These are phyloP conservation scores for Daedalea quercina DNA, from an alignment of 768 basidiomycete genomes.

Conservation along the genomic window DNA sequence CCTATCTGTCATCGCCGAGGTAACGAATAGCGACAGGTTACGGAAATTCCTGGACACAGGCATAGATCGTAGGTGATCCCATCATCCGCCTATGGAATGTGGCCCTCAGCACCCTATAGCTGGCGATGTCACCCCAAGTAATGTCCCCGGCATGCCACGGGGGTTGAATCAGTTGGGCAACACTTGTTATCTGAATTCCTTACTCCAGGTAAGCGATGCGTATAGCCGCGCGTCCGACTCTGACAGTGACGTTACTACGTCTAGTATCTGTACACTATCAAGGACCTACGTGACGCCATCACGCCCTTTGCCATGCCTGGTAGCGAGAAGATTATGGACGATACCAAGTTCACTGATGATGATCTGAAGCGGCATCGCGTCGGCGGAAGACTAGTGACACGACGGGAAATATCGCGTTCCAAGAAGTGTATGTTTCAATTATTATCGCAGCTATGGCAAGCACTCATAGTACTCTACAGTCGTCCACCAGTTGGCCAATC, in stretches of 20 bases:
- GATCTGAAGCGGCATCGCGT: constrained; percentile 81
- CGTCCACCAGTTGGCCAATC: constrained; percentile 67
- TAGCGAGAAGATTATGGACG: constrained; percentile 47
- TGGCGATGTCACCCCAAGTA: constrained; percentile 51
- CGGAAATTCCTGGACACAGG: constrained; percentile 60
- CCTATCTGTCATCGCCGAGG: constrained; percentile 65
- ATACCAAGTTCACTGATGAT: constrained; percentile 73
- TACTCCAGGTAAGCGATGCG: constrained; percentile 49
- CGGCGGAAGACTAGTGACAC: constrained; percentile 77
- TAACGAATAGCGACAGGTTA: constrained; percentile 65
- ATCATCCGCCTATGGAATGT: not conserved
- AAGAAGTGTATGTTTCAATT: constrained; percentile 58
- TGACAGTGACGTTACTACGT: not conserved
- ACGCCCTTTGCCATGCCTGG: constrained; percentile 43
- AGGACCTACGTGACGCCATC: constrained; percentile 76
- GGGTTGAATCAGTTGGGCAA: constrained; percentile 87
- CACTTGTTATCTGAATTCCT: constrained; percentile 81
- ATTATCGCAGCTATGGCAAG: not conserved
- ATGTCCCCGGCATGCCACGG: constrained; percentile 65
- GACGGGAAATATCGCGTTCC: constrained; percentile 76
- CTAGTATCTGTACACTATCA: constrained; percentile 96
- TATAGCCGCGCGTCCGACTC: not conserved
- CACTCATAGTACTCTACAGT: constrained; percentile 39
- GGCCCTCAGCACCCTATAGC: constrained; percentile 31
- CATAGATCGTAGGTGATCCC: constrained; percentile 57